Base-by-base conservation (phyloP, 192 early-diverging fungal species). In the Gryganskiella cystojenkinii region DNA sequence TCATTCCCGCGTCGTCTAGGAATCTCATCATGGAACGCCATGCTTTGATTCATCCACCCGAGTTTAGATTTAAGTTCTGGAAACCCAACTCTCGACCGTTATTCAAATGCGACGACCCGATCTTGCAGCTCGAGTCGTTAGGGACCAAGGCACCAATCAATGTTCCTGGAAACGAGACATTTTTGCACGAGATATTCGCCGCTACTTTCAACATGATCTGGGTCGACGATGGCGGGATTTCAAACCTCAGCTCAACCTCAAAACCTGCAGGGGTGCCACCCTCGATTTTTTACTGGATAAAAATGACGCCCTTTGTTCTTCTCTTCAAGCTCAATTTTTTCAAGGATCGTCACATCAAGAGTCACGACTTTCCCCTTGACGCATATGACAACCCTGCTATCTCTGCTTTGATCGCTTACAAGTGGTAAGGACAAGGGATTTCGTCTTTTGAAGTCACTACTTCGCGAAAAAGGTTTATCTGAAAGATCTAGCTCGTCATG, bases 141-240 rank as follows among this genome's bases (percentile, higher is more conserved):
- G n/a, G n/a, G n/a, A n/a, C n/a, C n/a, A n/a, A n/a, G n/a, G n/a
- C n/a, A n/a, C n/a, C n/a, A n/a, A n/a, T n/a, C n/a, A n/a, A n/a
- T n/a, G n/a, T n/a, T n/a, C n/a, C n/a, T n/a, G n/a, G n/a, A n/a
- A n/a, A n/a, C n/a, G n/a, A n/a, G n/a, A n/a, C n/a, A n/a, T n/a
- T n/a, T n/a, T n/a, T n/a, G n/a, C 46, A 49, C 10, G 61, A 59
- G 8, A 1, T 71, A 2, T 71, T 58, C 20, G 70, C 64, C n/a
- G 70, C 70, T 0, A 53, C 55, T 3, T 71, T 71, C 33, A 47
- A 59, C 27, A 47, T 71, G 53, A 17, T 71, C n/a, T 71, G 70
- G 70, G 52, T 30, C 20, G 46, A 7, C 17, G 14, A 7, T 31
- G 9, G 19, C 33, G 27, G 25, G 2, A 31, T 45, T 9, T 11